These are phyloP conservation scores for Butyriboletus appendiculatus DNA, from an alignment of 1,284 basidiomycete genomes.

Conservation along the genomic window DNA sequence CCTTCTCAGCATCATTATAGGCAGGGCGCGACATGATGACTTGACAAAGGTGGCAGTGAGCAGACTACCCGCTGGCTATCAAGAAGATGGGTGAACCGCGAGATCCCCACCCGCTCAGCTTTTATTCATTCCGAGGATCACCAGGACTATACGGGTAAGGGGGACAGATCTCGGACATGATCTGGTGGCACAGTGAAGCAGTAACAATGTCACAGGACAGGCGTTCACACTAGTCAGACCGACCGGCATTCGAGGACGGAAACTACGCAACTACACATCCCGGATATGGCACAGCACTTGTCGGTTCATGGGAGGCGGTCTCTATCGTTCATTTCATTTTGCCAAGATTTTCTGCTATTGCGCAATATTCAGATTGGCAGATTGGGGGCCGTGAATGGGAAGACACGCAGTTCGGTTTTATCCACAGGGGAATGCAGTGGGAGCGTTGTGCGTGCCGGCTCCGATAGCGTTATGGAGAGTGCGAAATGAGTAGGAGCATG, in stretches of 20 bases:
- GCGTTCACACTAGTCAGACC: conserved; percentile 13
- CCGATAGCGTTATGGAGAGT: conserved; percentile 10
- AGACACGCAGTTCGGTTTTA: neutral
- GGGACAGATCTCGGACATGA: conserved; percentile 17
- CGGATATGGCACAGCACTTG: conserved; percentile 4
- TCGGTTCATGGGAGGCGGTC: conserved; percentile 12
- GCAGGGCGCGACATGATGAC: conserved; percentile 39
- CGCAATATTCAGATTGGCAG: neutral
- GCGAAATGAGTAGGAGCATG: neutral
- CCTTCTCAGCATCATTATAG: conserved; percentile 60
- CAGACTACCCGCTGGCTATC: conserved; percentile 17
- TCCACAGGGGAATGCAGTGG: conserved; percentile 3
- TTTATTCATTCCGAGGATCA: conserved; percentile 24
- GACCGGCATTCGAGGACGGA: conserved; percentile 3
- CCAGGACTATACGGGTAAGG: conserved; percentile 11
- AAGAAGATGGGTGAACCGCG: conserved; percentile 13
- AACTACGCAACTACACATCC: neutral
- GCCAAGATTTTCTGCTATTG: neutral
- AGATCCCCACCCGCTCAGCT: conserved; percentile 3
- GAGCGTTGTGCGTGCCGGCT: neutral
- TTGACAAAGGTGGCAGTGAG: conserved; percentile 13
- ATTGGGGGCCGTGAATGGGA: conserved; percentile 1
- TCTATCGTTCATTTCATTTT: conserved; percentile 5
- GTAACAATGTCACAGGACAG: conserved; percentile 10
- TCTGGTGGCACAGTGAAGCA: conserved; percentile 9